phyloP scores from a whole-genome alignment of 2,329 filamentous ascomycete species.

The Tricladium varicosporioides region DNA sequence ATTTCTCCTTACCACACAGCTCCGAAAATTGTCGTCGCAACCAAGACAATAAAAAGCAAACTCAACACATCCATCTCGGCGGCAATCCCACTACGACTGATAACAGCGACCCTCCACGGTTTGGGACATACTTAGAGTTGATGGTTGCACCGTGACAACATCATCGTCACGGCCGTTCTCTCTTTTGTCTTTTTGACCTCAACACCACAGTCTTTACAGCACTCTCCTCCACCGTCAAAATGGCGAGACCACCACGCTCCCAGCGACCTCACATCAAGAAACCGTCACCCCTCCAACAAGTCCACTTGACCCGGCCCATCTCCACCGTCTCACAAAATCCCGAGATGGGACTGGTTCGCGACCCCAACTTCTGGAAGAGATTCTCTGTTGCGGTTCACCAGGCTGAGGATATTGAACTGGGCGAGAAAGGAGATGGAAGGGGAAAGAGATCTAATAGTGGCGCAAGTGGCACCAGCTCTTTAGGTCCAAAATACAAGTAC shows the following conservation, averaged over 20 bases:
- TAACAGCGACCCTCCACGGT: not conserved
- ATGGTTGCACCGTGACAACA: not conserved
- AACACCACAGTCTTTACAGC: not conserved
- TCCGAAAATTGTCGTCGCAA: not conserved
- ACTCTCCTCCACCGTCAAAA: constrained; percentile 7
- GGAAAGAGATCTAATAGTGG: constrained; percentile 11
- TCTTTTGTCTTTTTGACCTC: not conserved
- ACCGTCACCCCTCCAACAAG: constrained; percentile 34
- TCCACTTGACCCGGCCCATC: constrained; percentile 25
- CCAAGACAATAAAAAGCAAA: not conserved
- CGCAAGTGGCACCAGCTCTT: constrained; percentile 16
- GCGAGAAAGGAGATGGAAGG: constrained; percentile 13
- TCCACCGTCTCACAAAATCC: constrained; percentile 14
- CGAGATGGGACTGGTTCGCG: constrained; percentile 28
- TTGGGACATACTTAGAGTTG: not conserved
- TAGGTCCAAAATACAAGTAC: constrained; percentile 17
- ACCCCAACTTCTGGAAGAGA: constrained; percentile 35
- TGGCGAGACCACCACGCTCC: constrained; percentile 24
- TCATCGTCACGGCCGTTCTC: not conserved
- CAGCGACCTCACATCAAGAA: constrained; percentile 18
- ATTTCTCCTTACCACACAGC: not conserved
- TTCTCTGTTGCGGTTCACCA: constrained; percentile 33
- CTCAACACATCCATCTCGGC: not conserved
- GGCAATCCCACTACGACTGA: not conserved
- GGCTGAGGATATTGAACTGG: constrained; percentile 25